Percentiles rank a stretch among this genome's conserved stretches.
Conservation (phyloP, 2,329 filamentous ascomycete species). For the Colletotrichum graminicola region DNA sequence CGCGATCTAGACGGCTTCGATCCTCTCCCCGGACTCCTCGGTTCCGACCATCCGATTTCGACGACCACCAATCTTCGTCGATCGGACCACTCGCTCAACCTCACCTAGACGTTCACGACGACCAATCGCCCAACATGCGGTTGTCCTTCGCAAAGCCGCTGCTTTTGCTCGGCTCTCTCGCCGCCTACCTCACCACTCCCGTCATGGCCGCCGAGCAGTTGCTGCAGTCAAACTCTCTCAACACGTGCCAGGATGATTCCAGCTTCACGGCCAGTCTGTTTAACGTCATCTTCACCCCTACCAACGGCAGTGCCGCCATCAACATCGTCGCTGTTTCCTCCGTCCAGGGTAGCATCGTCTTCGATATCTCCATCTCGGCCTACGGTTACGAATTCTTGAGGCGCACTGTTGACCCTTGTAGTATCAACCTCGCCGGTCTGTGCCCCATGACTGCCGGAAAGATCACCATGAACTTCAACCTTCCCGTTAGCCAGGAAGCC, state of each 20-base stretch:
- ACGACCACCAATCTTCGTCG: constrained; percentile 12
- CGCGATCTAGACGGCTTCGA: constrained; percentile 34
- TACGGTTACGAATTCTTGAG: constrained; percentile 84
- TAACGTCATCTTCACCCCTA: constrained; percentile 83
- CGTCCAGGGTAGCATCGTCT: constrained; percentile 84
- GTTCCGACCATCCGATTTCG: constrained; percentile 10
- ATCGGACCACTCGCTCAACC: constrained; percentile 10
- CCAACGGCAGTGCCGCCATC: constrained; percentile 79
- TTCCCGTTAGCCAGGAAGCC: constrained; percentile 69
- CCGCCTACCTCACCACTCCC: constrained; percentile 57
- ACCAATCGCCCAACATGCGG: constrained; percentile 57
- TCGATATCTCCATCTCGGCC: constrained; percentile 80
- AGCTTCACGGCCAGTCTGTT: constrained; percentile 90
- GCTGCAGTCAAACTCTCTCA: constrained; percentile 86
- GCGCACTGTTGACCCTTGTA: constrained; percentile 81
- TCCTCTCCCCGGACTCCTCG: constrained; percentile 14
- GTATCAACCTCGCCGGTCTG: constrained; percentile 76
- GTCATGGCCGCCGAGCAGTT: constrained; percentile 69
- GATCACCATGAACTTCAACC: constrained; percentile 80
- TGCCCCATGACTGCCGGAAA: constrained; percentile 92
- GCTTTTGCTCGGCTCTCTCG: constrained; percentile 59
- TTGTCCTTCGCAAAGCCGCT: constrained; percentile 60
- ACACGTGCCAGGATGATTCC: constrained; percentile 85
- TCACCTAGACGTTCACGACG: constrained; percentile 14
- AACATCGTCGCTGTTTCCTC: constrained; percentile 85